These are phyloP conservation scores for Monosporascus sp. DNA, from an alignment of 2,329 filamentous ascomycete species.

Conservation along the genomic window DNA sequence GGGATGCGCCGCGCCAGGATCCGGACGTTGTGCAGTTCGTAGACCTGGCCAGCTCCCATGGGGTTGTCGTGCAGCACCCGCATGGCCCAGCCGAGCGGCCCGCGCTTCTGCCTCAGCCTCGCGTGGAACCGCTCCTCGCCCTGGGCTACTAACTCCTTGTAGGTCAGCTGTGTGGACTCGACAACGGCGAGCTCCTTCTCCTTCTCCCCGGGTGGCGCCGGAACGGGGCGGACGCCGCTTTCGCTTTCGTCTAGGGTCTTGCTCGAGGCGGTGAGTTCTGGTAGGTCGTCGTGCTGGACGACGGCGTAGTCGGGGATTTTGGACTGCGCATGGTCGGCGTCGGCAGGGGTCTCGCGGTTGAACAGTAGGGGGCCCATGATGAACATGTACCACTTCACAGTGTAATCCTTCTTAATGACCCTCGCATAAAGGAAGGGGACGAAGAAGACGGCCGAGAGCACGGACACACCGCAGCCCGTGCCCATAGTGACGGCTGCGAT, in stretches of 20 bases:
- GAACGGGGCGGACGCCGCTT: conserved; percentile 17
- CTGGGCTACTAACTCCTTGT: conserved; percentile 56
- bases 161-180: conserved; percentile 48
- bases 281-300: conserved; percentile 56
- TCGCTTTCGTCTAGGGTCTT: conserved; percentile 26
- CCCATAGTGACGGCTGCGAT: conserved; percentile 63
- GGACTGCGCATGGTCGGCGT: conserved; percentile 40
- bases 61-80: conserved; percentile 69
- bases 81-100: conserved; percentile 80
- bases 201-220: conserved; percentile 21
- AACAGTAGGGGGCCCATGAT: conserved; percentile 59
- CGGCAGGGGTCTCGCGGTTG: conserved; percentile 49
- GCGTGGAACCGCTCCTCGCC: conserved; percentile 55
- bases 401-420: conserved; percentile 63
- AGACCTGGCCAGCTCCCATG: conserved; percentile 65
- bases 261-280: conserved; percentile 26
- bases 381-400: conserved; percentile 58
- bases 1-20: conserved; percentile 60
- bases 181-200: conserved; percentile 39
- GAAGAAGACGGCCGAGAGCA: conserved; percentile 64
- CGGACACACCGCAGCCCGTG: conserved; percentile 51
- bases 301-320: conserved; percentile 72
- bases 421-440: conserved; percentile 60
- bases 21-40: conserved; percentile 67
- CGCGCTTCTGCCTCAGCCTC: conserved; percentile 54